Evolutionary conservation across 306 rosid species (phyloP).

Genomic region (Ziziphus jujuba): DNA sequence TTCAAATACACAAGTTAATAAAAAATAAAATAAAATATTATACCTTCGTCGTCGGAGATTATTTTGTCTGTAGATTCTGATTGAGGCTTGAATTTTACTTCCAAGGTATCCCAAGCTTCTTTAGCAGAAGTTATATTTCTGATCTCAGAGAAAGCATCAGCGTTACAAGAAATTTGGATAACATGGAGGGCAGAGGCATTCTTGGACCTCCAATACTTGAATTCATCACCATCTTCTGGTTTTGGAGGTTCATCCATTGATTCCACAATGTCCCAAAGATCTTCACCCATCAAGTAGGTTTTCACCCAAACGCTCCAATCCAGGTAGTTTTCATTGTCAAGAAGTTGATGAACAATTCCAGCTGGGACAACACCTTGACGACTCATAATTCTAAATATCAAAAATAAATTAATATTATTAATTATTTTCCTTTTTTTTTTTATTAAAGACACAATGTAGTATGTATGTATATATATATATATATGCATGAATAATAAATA

Average conservation of each 20-base stretch:
- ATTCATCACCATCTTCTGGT: not conserved
- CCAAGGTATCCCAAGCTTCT: slow-evolving; percentile 6
- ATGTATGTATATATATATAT: too few species aligned
- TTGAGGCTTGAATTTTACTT: not conserved
- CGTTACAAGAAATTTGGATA: slow-evolving; percentile 12
- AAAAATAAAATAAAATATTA: too few species aligned
- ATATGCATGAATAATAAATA: too few species aligned
- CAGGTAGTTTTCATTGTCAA: not conserved
- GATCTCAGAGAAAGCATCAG: not conserved
- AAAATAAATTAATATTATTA: too few species aligned
- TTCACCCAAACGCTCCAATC: slow-evolving; percentile 16
- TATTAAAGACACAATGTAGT: too few species aligned
- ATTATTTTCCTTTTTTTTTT: too few species aligned
- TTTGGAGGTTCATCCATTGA: not conserved
- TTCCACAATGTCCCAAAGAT: slow-evolving; percentile 16
- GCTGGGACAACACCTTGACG: not conserved
- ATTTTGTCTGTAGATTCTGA: not conserved
- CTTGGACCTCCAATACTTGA: not conserved
- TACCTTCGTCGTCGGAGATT: not conserved
- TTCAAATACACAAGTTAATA: not conserved
- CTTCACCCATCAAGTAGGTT: slow-evolving; percentile 17
- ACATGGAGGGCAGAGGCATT: slow-evolving; percentile 18
- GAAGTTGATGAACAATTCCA: not conserved
- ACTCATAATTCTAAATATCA: too few species aligned
- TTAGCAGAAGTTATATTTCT: not conserved